Evolutionary conservation across 352 stramenopile species (phyloP), one percentile per base, ranked within the genome.

Genomic region (Pythium brachiatum): DNA sequence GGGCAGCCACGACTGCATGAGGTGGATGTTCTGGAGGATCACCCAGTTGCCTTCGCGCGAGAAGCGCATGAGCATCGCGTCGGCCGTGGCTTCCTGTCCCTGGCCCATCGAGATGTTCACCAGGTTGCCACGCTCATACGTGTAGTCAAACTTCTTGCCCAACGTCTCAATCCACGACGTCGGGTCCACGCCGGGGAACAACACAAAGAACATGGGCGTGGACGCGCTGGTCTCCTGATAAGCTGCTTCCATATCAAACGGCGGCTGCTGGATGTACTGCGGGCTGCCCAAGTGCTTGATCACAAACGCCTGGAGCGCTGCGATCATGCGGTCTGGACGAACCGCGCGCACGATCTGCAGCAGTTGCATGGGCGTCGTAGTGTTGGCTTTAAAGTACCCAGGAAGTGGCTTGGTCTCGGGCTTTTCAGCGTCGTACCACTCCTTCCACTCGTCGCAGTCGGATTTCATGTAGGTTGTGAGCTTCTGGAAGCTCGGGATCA

Each of bases 391-490:
- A 50, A 88, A 93, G 27, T 96, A 83, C 16, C 95, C 95, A 23
- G 96, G 96, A n/a, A 98, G 77, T 23, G 90, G 75, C 20, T 80
- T 79, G 18, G 73, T 64, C 74, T 99, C 97, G 0, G 94, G 93
- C 21, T 92, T 90, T 50, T 97, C 92, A 9, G 85, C 67, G 36
- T 98, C 90, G 68, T 93, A 98, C 93, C 94, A 99, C 55, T 90
- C 78, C 48, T 81, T 79, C 96, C 96, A 99, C 53, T 99, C 96
- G 52, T 99, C 97, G 11, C 85, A 88, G 59, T 99, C 96, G 2
- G 81, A 89, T 38, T 97, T 94, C 88, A 99, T 98, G 34, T 83
- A 87, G 41, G 97, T 94, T 4, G 92, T 93, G 26, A 99, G 79
- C 52, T 94, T 96, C 57, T 96, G 78, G 50, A 99, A 95, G 27